These are phyloP conservation scores for Scheffersomyces ergatensis DNA, from an alignment of 805 yeast genomes.

Conservation along the genomic window DNA sequence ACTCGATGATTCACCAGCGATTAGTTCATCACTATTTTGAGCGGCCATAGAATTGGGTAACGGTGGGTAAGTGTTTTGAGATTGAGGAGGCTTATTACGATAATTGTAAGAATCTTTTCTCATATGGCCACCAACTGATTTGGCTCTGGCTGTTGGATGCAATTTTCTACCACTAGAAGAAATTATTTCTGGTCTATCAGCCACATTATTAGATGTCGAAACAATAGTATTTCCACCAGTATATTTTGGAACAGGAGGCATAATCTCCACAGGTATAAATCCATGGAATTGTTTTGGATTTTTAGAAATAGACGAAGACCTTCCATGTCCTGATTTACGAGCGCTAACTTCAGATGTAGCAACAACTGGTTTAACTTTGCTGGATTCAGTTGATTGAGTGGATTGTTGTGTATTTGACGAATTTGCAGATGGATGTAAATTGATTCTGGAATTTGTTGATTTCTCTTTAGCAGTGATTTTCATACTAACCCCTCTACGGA, in stretches of 20 bases:
- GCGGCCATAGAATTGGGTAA: slow-evolving; percentile 40
- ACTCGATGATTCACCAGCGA: slow-evolving; percentile 8
- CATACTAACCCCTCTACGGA: slow-evolving; percentile 62
- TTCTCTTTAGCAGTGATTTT: slow-evolving; percentile 59
- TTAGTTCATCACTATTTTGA: slow-evolving; percentile 45
- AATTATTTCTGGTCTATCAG: slow-evolving; percentile 2
- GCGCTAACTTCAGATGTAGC: background rate
- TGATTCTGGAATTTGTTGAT: slow-evolving; percentile 12
- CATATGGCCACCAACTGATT: slow-evolving; percentile 75
- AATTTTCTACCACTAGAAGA: slow-evolving; percentile 25
- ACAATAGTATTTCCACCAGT: slow-evolving; percentile 23
- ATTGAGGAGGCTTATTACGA: slow-evolving; percentile 7
- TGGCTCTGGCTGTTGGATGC: slow-evolving; percentile 87
- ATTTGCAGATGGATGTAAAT: slow-evolving; percentile 7
- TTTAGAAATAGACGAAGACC: slow-evolving; percentile 17
- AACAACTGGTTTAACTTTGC: slow-evolving; percentile 3
- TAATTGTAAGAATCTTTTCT: slow-evolving; percentile 52
- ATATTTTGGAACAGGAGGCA: slow-evolving; percentile 45
- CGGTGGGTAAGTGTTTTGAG: slow-evolving; percentile 36
- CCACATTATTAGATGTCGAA: slow-evolving; percentile 5
- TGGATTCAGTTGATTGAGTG: slow-evolving; percentile 6
- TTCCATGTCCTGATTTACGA: slow-evolving; percentile 8
- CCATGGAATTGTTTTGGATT: slow-evolving; percentile 29
- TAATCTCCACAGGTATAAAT: slow-evolving; percentile 40
- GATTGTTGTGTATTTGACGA: background rate